Percentiles rank a stretch among this genome's conserved stretches.
These are phyloP conservation scores for Petunia axillaris DNA, from an alignment of 257 asterid species.

Conservation along the genomic window DNA sequence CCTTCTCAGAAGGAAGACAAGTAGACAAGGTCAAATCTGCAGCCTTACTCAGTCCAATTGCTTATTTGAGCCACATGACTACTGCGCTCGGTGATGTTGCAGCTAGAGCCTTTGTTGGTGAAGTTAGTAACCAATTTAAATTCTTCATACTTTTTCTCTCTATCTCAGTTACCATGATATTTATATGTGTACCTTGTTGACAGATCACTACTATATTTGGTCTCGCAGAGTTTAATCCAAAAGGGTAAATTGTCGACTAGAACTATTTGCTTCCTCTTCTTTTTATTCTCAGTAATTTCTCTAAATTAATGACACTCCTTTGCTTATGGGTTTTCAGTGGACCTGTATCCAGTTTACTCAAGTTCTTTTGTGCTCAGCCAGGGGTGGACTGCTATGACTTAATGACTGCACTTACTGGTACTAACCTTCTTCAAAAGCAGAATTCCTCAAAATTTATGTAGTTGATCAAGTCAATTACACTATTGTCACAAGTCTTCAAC, in stretches of 20 bases:
- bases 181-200: not conserved
- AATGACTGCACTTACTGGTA: slow-evolving; percentile 60
- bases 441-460: not conserved
- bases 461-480: not conserved
- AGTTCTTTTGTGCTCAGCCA: slow-evolving; percentile 41
- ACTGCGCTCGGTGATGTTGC: slow-evolving; percentile 55
- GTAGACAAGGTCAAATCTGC: slow-evolving; percentile 72
- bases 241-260: slow-evolving; percentile 37
- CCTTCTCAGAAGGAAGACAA: slow-evolving; percentile 62
- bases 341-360: slow-evolving; percentile 47
- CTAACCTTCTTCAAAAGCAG: not conserved
- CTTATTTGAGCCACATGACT: slow-evolving; percentile 67
- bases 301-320: not conserved
- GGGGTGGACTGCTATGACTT: slow-evolving; percentile 61
- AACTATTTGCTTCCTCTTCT: not conserved
- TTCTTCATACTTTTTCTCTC: not conserved
- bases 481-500: not conserved
- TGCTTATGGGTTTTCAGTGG: slow-evolving; percentile 32
- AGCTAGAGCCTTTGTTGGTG: slow-evolving; percentile 59
- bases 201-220: slow-evolving; percentile 61
- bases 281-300: not conserved
- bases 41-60: slow-evolving; percentile 67
- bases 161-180: not conserved
- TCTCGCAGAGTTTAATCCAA: slow-evolving; percentile 70
- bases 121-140: slow-evolving; percentile 39